phyloP scores from a whole-genome alignment of 176 grass and related monocot species.

The Bothriochloa decipiens region DNA sequence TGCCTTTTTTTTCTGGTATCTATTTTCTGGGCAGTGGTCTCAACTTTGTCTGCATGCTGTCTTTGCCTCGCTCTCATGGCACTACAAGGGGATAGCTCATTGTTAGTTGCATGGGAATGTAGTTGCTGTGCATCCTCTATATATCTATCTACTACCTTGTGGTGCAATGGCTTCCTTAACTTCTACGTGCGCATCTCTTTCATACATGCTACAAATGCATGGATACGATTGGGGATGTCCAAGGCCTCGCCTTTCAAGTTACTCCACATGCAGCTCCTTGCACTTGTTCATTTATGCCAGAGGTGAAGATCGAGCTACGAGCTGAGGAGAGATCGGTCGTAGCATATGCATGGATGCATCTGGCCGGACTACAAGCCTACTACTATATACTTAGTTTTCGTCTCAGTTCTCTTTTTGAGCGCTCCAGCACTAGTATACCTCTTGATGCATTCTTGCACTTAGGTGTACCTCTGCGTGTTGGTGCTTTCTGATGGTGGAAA shows the following conservation, averaged over 20 bases:
- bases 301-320: conserved; percentile 32
- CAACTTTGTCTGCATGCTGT: conserved; percentile 54
- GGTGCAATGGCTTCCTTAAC: conserved; percentile 33
- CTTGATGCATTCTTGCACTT: conserved; percentile 26
- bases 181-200: conserved; percentile 44
- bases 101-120: conserved; percentile 43
- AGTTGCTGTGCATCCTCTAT: conserved; percentile 28
- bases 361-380: conserved; percentile 5
- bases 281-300: conserved; percentile 46
- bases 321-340: background rate
- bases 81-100: conserved; percentile 2
- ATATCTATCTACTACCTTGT: background rate
- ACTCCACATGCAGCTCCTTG: conserved; percentile 38
- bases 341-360: conserved; percentile 2
- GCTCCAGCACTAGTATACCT: background rate
- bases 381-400: conserved; percentile 19
- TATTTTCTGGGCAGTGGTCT: conserved; percentile 31
- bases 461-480: conserved; percentile 23
- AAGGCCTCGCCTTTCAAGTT: conserved; percentile 42
- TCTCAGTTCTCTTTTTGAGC: conserved; percentile 14
- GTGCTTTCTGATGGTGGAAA: conserved; percentile 30
- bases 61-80: conserved; percentile 7
- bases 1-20: conserved; percentile 14
- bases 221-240: conserved; percentile 42
- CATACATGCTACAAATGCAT: conserved; percentile 34